A percentile compares a stretch with the other conserved stretches of the same genome.
These are phyloP conservation scores for Chlorencoelia australis DNA, from an alignment of 2,329 filamentous ascomycete species.

Conservation along the genomic window DNA sequence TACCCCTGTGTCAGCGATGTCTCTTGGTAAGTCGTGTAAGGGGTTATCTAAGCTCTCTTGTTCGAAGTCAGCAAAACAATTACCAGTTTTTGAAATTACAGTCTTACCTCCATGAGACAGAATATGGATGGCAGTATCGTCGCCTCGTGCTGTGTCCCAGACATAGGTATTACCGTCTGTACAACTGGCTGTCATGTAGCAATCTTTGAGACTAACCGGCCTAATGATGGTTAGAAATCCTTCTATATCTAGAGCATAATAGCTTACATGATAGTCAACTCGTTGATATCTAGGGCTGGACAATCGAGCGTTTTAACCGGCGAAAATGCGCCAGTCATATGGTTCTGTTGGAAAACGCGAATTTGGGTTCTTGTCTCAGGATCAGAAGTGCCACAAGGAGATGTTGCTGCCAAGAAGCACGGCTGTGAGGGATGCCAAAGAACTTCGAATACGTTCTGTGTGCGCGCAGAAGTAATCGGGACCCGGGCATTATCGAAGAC, in stretches of 20 bases:
- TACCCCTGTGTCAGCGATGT: constrained; percentile 49
- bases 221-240: constrained; percentile 20
- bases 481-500: constrained; percentile 31
- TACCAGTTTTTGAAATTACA: neutral
- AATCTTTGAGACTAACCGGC: constrained; percentile 40
- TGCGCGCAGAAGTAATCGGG: constrained; percentile 39
- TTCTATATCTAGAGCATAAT: neutral
- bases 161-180: constrained; percentile 53
- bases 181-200: constrained; percentile 50
- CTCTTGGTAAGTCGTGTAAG: constrained; percentile 27
- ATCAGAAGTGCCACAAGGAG: constrained; percentile 36
- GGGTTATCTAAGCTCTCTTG: constrained; percentile 24
- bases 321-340: constrained; percentile 30
- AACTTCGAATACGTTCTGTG: constrained; percentile 55
- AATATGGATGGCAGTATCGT: constrained; percentile 45
- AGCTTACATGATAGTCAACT: constrained; percentile 42
- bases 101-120: constrained; percentile 40
- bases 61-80: constrained; percentile 6
- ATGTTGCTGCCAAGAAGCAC: constrained; percentile 48
- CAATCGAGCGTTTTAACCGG: constrained; percentile 49
- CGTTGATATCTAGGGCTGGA: constrained; percentile 50
- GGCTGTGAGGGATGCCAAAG: constrained; percentile 48
- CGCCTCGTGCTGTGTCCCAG: constrained; percentile 45
- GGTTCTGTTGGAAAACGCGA: constrained; percentile 38
- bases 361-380: constrained; percentile 45